Percentiles rank a stretch among this genome's conserved stretches.
Conservation (phyloP, 345 rosid genomes). For the Salix suchowensis region DNA sequence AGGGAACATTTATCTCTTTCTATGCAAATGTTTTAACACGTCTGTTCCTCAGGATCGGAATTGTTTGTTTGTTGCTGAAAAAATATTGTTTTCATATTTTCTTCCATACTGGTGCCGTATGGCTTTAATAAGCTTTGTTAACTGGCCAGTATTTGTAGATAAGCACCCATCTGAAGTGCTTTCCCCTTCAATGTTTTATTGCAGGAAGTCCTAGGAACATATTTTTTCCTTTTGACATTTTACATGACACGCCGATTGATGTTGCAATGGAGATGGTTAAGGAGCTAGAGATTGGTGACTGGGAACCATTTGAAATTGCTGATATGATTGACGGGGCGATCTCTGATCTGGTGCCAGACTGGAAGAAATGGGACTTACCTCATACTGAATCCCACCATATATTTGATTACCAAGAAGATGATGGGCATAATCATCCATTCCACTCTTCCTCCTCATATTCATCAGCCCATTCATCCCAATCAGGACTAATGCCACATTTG, state of each 20-base stretch:
- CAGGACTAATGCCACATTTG: constrained; percentile 40
- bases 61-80: not conserved
- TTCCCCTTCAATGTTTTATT: constrained; percentile 8
- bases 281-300: constrained; percentile 62
- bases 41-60: not conserved
- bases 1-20: not conserved
- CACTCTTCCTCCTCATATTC: constrained; percentile 50
- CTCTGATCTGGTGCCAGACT: constrained; percentile 45
- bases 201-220: constrained; percentile 49
- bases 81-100: not conserved
- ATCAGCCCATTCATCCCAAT: constrained; percentile 50
- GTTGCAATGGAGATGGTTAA: constrained; percentile 81
- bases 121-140: not conserved
- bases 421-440: constrained; percentile 27
- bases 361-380: constrained; percentile 34
- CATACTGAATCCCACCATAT: constrained; percentile 14
- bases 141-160: not conserved
- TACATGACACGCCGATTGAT: constrained; percentile 59
- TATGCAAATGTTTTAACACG: not conserved
- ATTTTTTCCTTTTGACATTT: constrained; percentile 58
- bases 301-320: constrained; percentile 71
- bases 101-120: not conserved
- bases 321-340: constrained; percentile 65
- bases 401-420: constrained; percentile 37
- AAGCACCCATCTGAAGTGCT: not conserved